Evolutionary conservation across 495 filamentous ascomycete genomes (phyloP).

Genomic region (Melanomma pulvis-pyrius): DNA sequence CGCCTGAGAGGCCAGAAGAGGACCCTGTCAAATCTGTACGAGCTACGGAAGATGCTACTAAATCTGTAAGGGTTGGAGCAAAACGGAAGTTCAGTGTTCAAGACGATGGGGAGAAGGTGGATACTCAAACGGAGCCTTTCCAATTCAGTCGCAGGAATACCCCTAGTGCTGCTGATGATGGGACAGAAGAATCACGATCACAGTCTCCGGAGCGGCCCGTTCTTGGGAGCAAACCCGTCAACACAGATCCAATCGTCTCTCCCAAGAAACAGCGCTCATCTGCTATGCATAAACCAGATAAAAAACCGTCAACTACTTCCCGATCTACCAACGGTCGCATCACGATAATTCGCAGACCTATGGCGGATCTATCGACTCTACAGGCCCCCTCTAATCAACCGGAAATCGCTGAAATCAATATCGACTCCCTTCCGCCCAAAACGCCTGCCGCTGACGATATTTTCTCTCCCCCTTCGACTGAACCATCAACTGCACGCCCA

Average conservation of each 20-base stretch:
- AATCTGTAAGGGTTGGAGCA: slow-evolving; percentile 49
- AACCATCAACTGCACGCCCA: slow-evolving; percentile 36
- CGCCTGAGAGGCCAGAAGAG: slow-evolving; percentile 35
- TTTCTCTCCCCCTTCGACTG: slow-evolving; percentile 45
- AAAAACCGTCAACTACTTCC: slow-evolving; percentile 28
- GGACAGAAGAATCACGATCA: slow-evolving; percentile 1
- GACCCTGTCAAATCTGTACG: slow-evolving; percentile 24
- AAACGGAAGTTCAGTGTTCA: slow-evolving; percentile 65
- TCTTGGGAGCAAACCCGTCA: slow-evolving; percentile 45
- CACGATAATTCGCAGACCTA: slow-evolving; percentile 13
- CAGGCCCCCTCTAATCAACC: slow-evolving; percentile 29
- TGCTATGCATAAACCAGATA: slow-evolving; percentile 29
- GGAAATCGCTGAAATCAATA: slow-evolving; percentile 32
- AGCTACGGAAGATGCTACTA: no score
- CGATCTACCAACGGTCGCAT: slow-evolving; percentile 19
- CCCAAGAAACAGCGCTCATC: slow-evolving; percentile 41
- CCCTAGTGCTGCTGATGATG: slow-evolving; percentile 2
- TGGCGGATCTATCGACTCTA: slow-evolving; percentile 14
- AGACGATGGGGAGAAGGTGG: slow-evolving; percentile 53
- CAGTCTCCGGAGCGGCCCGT: slow-evolving; percentile 34
- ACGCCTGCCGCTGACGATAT: slow-evolving; percentile 42
- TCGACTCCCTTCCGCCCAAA: slow-evolving; percentile 40
- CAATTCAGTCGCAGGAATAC: slow-evolving; percentile 49
- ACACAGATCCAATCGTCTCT: slow-evolving; percentile 42
- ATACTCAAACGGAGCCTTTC: slow-evolving; percentile 51